phyloP scores from a whole-genome alignment of 164 flowering plant genomes.

The Akebia trifoliata region DNA sequence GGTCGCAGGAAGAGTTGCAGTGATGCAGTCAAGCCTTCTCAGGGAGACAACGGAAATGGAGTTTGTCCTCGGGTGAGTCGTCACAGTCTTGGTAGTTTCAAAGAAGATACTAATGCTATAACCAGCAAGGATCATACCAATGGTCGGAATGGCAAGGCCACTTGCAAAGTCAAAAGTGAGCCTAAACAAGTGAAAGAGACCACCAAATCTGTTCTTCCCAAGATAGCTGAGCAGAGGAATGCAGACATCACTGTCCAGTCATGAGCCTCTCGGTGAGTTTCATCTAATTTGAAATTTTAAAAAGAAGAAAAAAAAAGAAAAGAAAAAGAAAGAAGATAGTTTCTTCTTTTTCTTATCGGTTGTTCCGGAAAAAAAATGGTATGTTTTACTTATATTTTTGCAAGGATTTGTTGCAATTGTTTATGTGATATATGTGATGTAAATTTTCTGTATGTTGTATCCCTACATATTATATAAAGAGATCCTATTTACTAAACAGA shows the following conservation, averaged over 20 bases:
- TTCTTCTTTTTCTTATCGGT: slow-evolving; percentile 10
- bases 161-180: slow-evolving; percentile 29
- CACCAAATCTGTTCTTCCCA: slow-evolving; percentile 24
- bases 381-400: slow-evolving; percentile 24
- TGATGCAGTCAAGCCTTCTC: slow-evolving; percentile 37
- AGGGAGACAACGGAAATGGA: slow-evolving; percentile 29
- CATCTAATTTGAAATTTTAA: slow-evolving; percentile 15
- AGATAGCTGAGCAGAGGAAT: too few species aligned
- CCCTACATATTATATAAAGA: slow-evolving; percentile 16
- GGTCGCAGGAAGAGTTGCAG: slow-evolving; percentile 75
- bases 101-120: too few species aligned
- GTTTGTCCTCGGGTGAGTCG: slow-evolving; percentile 35
- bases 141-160: slow-evolving; percentile 18
- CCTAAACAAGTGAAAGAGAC: slow-evolving; percentile 30
- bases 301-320: too few species aligned
- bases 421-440: slow-evolving; percentile 38
- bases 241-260: slow-evolving; percentile 46
- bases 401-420: slow-evolving; percentile 32
- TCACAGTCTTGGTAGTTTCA: slow-evolving; percentile 51
- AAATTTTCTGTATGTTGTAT: slow-evolving; percentile 30
- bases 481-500: slow-evolving; percentile 12
- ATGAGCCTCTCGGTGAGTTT: slow-evolving; percentile 27
- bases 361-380: too few species aligned
- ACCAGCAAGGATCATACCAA: too few species aligned
- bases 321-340: neutral